Conservation (phyloP, 495 filamentous ascomycete genomes). For the Astrothelium macrocarpum region DNA sequence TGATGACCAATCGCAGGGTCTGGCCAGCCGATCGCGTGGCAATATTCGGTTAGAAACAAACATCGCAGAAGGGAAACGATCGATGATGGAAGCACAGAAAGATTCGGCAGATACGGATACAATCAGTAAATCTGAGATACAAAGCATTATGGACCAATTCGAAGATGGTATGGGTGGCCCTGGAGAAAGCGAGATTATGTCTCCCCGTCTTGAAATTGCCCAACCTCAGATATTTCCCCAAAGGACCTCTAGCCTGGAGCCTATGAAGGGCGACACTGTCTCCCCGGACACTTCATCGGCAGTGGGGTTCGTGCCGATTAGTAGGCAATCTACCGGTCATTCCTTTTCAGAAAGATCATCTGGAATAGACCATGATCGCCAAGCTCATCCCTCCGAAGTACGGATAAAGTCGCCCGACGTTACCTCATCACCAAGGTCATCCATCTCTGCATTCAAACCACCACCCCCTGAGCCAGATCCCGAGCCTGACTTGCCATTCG, state of each 20-base stretch:
- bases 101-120: slow-evolving; percentile 11
- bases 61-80: background rate
- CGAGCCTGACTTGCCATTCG: slow-evolving; percentile 82
- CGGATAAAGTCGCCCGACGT: background rate
- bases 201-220: slow-evolving; percentile 63
- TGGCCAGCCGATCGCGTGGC: background rate
- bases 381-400: slow-evolving; percentile 10
- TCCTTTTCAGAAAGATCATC: slow-evolving; percentile 8
- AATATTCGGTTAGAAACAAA: background rate
- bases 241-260: slow-evolving; percentile 75
- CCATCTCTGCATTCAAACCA: slow-evolving; percentile 53
- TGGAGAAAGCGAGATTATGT: slow-evolving; percentile 68
- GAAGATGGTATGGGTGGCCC: slow-evolving; percentile 51
- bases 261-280: slow-evolving; percentile 35
- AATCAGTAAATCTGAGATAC: slow-evolving; percentile 62
- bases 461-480: slow-evolving; percentile 79
- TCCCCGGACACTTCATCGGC: slow-evolving; percentile 6
- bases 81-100: slow-evolving; percentile 11
- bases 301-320: slow-evolving; percentile 1
- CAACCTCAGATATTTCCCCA: slow-evolving; percentile 71
- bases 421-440: slow-evolving; percentile 40
- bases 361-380: slow-evolving; percentile 4
- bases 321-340: slow-evolving; percentile 16
- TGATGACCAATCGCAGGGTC: background rate
- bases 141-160: slow-evolving; percentile 84